Base-by-base conservation (phyloP, 2,329 filamentous ascomycete genomes). In the Purpureocillium takamizusanense region DNA sequence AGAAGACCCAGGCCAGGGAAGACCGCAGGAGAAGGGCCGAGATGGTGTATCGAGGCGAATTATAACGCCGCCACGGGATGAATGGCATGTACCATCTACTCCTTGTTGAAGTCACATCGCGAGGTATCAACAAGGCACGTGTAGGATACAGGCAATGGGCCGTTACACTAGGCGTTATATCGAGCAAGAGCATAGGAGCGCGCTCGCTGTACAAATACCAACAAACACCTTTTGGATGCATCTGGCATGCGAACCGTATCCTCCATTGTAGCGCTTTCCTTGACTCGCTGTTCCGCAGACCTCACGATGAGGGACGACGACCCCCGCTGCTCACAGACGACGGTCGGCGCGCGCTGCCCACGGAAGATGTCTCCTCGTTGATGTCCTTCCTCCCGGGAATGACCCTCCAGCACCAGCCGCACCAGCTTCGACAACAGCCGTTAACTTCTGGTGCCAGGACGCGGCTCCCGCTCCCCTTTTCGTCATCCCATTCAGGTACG, bases 341-440 rank as follows among this genome's bases (percentile, higher is more conserved):
- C 17, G 38, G 35, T 18, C 41, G 25, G 28, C 38, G 33, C 36
- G 25, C 35, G 12, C 43, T 39, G 31, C 31, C 37, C 17, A 37
- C 29, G 5, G 52, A 50, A 18, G 51, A 54, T 3, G 42, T 36
- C 37, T 48, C 48, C 34, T 53, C 54, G 14, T 43, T 42, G 13
- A 52, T 40, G 31, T 77, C 73, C 46, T 62, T 65, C 31, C 61
- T 57, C 2, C 78, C 71, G 0, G 80, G 80, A 37, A 94, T 76
- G 3, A 87, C 80, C 43, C 87, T 71, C 58, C 72, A 78, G 58
- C 90, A 97, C 89, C 90, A 95, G 0, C 84, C 86, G 59, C 89
- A 97, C 86, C 87, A 95, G 55, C 84, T 88, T 43, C 89, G 73
- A 40, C 78, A 69, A 35, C 63, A 60, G 1, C 86, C 85, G 12